Evolutionary conservation across 1,139 yeast species (phyloP).

Genomic region (Magnusiomyces ingens): DNA sequence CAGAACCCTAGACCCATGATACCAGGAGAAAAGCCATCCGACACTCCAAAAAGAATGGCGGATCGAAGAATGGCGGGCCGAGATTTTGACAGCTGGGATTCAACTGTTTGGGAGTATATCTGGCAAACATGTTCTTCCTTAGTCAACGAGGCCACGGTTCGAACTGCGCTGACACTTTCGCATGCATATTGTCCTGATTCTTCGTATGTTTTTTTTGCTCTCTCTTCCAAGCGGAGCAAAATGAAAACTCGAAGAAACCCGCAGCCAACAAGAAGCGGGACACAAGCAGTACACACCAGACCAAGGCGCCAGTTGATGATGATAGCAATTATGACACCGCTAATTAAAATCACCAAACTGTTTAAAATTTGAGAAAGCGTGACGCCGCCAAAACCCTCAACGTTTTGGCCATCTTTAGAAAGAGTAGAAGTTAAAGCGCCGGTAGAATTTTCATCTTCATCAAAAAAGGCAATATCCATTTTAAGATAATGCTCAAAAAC

Average conservation of each 20-base stretch:
- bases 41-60: constrained; percentile 30
- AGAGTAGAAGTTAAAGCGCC: constrained; percentile 81
- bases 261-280: constrained; percentile 69
- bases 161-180: constrained; percentile 33
- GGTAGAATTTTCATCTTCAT: constrained; percentile 51
- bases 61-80: constrained; percentile 26
- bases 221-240: constrained; percentile 61
- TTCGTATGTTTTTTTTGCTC: constrained; percentile 35
- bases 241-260: constrained; percentile 74
- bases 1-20: constrained; percentile 38
- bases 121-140: constrained; percentile 33
- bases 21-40: constrained; percentile 36
- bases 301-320: constrained; percentile 59
- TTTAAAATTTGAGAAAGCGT: constrained; percentile 77
- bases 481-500: constrained; percentile 40
- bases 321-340: constrained; percentile 71
- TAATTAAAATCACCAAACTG: constrained; percentile 56
- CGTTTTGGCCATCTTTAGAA: constrained; percentile 79
- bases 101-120: constrained; percentile 27
- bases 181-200: constrained; percentile 35
- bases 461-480: constrained; percentile 82
- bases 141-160: constrained; percentile 36
- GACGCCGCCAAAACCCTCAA: constrained; percentile 82
- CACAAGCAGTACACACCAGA: constrained; percentile 49
- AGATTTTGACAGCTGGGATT: constrained; percentile 28